Evolutionary conservation across 345 rosid genomes (phyloP), one percentile per base, ranked within the genome.

Genomic region (Dovyalis caffra): DNA sequence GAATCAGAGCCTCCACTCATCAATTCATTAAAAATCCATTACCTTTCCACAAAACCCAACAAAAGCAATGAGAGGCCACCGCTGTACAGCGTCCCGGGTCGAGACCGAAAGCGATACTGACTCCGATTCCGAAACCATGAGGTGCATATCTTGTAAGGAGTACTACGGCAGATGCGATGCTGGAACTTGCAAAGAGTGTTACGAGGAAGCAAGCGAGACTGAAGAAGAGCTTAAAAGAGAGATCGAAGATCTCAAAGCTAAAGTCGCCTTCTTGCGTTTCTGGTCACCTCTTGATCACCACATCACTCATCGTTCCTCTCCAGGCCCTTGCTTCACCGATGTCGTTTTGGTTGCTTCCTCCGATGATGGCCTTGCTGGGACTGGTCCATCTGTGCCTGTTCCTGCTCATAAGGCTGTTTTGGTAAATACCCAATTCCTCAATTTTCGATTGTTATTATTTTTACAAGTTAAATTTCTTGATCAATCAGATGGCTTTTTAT

Each of bases 191-290:
- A 87, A 88, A 80, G 90, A 87, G 79, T 90, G 88, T 74, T 86
- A 82, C 70, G 88, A 83, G 51, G 87, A 84, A 72, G 97, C 90
- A 20, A 84, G 86, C 34, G 83, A 83, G 74, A 87, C 91, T 8
- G 86, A 90, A 74, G 92, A 88, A 73, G 95, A 90, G 83, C 90
- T 88, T 28, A 90, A 90, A 79, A 83, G 88, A 32, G 91, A 90
- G 83, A 90, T 90, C 82, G 92, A 88, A 25, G 95, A 90, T 79
- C 95, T 88, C 26, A 87, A 87, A 57, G 88, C 95, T 68, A 90
- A 74, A 77, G 86, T 93, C 21, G 56, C 80, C 66, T 94, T 94
- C 77, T 80, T 92, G 72, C 84, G 90, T 31, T 79, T 88, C 67
- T 86, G 86, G 31, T 83, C 89, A 43, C 87, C 92, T 5, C 72